Percentiles rank a stretch among this genome's conserved stretches.
These are phyloP conservation scores for Ceratocystis lukuohia DNA, from an alignment of 2,329 filamentous ascomycete genomes.

Conservation along the genomic window DNA sequence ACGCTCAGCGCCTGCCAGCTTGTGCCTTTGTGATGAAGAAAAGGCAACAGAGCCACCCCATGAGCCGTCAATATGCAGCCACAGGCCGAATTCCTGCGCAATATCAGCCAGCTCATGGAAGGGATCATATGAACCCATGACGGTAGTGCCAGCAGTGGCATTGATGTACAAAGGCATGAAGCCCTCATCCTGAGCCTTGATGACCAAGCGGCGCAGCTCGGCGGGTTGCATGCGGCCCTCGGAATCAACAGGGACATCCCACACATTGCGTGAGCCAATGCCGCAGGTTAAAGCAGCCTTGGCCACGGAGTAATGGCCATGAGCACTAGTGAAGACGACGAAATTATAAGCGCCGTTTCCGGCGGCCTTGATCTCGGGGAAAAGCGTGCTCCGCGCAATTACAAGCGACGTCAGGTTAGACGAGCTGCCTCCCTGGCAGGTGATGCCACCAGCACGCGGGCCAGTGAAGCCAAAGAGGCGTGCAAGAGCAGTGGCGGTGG, in stretches of 20 bases:
- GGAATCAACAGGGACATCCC: constrained; percentile 59
- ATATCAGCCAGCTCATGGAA: constrained; percentile 56
- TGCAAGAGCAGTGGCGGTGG: constrained; percentile 60
- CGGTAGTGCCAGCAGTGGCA: constrained; percentile 87
- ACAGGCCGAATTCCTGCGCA: constrained; percentile 59
- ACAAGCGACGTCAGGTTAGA: constrained; percentile 79
- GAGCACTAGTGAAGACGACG: constrained; percentile 73
- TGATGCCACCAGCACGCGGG: constrained; percentile 57
- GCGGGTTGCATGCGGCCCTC: constrained; percentile 56
- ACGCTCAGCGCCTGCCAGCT: constrained; percentile 56
- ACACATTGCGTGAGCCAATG: constrained; percentile 61
- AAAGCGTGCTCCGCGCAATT: constrained; percentile 75
- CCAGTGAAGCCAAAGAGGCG: constrained; percentile 62
- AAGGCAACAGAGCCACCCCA: constrained; percentile 86
- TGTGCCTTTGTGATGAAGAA: constrained; percentile 45
- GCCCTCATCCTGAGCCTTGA: constrained; percentile 48
- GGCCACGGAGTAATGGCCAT: constrained; percentile 89
- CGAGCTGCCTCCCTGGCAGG: constrained; percentile 68
- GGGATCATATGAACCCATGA: constrained; percentile 78
- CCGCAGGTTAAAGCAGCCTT: constrained; percentile 89
- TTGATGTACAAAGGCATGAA: constrained; percentile 89
- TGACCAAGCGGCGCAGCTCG: constrained; percentile 50
- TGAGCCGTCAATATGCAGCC: constrained; percentile 85
- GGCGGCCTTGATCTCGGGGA: constrained; percentile 57
- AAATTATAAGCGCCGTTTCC: constrained; percentile 57